phyloP scores from a whole-genome alignment of 106 monocot genomes.

The Hemerocallis citrina region DNA sequence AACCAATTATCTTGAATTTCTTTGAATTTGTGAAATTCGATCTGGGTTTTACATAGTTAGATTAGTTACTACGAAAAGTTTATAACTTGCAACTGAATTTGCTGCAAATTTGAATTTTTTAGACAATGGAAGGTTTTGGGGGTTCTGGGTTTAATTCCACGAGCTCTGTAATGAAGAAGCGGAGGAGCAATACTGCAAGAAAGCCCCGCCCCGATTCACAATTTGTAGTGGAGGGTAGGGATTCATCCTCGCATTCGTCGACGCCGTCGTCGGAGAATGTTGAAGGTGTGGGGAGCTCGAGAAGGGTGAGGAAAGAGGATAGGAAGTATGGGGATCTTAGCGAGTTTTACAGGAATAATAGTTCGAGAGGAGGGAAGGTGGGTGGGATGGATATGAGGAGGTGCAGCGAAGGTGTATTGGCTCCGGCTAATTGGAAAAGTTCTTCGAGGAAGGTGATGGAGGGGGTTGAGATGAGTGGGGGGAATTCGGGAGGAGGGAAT shows the following conservation, averaged over 20 bases:
- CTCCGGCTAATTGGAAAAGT: slow-evolving; percentile 32
- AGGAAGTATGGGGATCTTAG: slow-evolving; percentile 23
- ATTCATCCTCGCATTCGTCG: slow-evolving; percentile 42
- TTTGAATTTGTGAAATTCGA: too few species aligned
- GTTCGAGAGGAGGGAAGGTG: slow-evolving; percentile 10
- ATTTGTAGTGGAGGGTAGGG: slow-evolving; percentile 19
- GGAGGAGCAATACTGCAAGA: slow-evolving; percentile 29
- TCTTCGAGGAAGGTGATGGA: slow-evolving; percentile 15
- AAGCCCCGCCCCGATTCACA: slow-evolving; percentile 42
- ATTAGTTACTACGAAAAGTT: too few species aligned
- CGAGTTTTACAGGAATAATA: slow-evolving; percentile 17
- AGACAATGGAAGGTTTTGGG: slow-evolving; percentile 46
- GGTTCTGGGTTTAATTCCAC: slow-evolving; percentile 22
- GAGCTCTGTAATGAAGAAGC: slow-evolving; percentile 34
- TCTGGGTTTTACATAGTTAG: too few species aligned
- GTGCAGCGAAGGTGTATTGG: slow-evolving; percentile 35
- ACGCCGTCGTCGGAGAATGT: slow-evolving; percentile 41
- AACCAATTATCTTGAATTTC: too few species aligned
- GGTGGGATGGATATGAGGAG: slow-evolving; percentile 19
- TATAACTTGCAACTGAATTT: too few species aligned
- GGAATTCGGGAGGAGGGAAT: slow-evolving; percentile 3
- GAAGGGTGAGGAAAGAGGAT: slow-evolving; percentile 29
- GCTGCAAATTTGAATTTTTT: neutral
- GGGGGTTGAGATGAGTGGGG: slow-evolving; percentile 11
- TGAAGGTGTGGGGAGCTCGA: slow-evolving; percentile 24